Conservation (phyloP, 345 rosid genomes). For the Populus deltoides region DNA sequence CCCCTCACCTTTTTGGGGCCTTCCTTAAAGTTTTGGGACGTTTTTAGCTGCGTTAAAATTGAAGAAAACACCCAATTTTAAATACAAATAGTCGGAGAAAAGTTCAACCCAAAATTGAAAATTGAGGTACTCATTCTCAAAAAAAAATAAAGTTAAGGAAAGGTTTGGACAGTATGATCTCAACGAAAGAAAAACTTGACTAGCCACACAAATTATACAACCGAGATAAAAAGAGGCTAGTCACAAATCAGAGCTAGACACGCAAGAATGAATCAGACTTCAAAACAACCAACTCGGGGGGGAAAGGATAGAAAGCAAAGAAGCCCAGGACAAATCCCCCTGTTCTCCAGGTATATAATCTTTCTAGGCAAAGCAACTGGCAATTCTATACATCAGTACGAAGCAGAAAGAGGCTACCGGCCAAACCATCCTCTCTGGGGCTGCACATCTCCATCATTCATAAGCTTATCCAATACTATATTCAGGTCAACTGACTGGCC, state of each 20-base stretch:
- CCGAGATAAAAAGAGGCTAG: not conserved
- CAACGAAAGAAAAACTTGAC: not conserved
- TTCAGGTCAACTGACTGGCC: conserved; percentile 90
- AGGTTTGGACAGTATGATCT: too few species aligned
- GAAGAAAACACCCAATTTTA: too few species aligned
- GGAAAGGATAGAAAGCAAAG: not conserved
- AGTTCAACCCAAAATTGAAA: too few species aligned
- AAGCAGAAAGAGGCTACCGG: conserved; percentile 35
- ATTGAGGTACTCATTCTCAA: too few species aligned
- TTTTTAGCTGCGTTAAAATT: too few species aligned
- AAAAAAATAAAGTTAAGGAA: too few species aligned
- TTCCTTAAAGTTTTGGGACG: too few species aligned
- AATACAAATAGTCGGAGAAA: too few species aligned
- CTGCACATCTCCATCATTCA: conserved; percentile 74
- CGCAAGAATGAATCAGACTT: conserved; percentile 5
- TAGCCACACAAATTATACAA: conserved; percentile 3
- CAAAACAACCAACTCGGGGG: conserved; percentile 1
- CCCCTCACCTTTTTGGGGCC: too few species aligned
- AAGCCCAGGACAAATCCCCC: conserved; percentile 10
- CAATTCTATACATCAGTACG: conserved; percentile 25
- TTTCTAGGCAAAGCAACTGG: conserved; percentile 6
- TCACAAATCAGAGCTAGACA: conserved; percentile 9
- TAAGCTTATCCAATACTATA: conserved; percentile 82
- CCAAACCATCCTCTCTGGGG: conserved; percentile 83
- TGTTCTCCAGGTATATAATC: conserved; percentile 4